phyloP scores from a whole-genome alignment of 2,329 filamentous ascomycete genomes.

The Pseudogymnoascus sp. region DNA sequence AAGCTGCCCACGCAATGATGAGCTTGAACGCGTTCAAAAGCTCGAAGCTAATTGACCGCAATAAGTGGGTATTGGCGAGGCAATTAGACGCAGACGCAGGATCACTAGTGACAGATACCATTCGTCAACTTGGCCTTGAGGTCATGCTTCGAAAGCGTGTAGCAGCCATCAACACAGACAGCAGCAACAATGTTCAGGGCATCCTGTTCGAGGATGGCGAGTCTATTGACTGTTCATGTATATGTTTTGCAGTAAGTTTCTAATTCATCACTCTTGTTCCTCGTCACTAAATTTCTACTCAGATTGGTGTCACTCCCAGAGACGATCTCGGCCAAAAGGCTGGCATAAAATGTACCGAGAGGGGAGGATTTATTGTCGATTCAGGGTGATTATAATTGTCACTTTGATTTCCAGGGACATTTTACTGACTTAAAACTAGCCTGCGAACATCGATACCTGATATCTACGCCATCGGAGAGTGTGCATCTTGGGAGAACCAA shows the following conservation, averaged over 20 bases:
- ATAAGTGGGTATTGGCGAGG: constrained; percentile 72
- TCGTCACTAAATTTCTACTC: not conserved
- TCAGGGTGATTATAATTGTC: constrained; percentile 38
- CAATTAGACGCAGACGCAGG: constrained; percentile 80
- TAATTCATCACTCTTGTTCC: not conserved
- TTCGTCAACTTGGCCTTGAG: constrained; percentile 69
- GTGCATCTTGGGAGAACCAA: constrained; percentile 80
- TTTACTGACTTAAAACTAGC: not conserved
- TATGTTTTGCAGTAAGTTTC: constrained; percentile 62
- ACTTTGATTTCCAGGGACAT: not conserved
- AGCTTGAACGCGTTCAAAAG: constrained; percentile 68
- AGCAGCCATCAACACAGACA: constrained; percentile 61
- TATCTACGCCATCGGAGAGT: constrained; percentile 86
- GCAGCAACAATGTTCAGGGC: constrained; percentile 61
- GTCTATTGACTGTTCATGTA: constrained; percentile 65
- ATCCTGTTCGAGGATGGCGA: constrained; percentile 77
- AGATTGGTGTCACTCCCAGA: constrained; percentile 70
- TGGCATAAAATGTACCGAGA: constrained; percentile 64
- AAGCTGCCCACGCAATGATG: constrained; percentile 88
- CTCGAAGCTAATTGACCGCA: constrained; percentile 75
- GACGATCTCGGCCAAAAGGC: constrained; percentile 67
- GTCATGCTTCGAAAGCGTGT: constrained; percentile 73
- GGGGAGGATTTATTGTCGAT: constrained; percentile 71
- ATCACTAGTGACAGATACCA: constrained; percentile 73
- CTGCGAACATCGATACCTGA: constrained; percentile 63